These are phyloP conservation scores for Sporothrix brunneoviolacea DNA, from an alignment of 2,329 filamentous ascomycete species.

Conservation along the genomic window DNA sequence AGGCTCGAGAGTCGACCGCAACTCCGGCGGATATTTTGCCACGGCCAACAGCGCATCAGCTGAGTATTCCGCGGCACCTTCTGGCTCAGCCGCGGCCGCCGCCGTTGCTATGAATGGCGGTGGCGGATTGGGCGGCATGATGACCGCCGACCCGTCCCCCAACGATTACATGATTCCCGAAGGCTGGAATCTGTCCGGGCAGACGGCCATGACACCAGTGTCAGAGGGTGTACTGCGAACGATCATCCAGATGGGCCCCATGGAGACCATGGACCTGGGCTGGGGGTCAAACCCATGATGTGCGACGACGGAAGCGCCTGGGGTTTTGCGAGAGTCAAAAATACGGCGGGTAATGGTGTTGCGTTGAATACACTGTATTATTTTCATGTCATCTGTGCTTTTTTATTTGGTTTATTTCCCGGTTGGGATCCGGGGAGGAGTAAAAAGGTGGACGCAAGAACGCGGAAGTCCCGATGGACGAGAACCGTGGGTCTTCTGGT, in stretches of 20 bases:
- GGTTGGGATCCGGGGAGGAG: not conserved
- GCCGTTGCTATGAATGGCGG: not conserved
- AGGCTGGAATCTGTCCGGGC: constrained; percentile 38
- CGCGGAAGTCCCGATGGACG: not conserved
- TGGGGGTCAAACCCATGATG: constrained; percentile 34
- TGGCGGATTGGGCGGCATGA: constrained; percentile 9
- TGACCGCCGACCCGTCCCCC: constrained; percentile 26
- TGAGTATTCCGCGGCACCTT: constrained; percentile 23
- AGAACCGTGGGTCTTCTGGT: no score
- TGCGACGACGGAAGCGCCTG: no score
- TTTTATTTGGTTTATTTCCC: not conserved
- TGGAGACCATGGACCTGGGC: constrained; percentile 52
- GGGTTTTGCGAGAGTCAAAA: no score
- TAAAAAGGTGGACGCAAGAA: not conserved
- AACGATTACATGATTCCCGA: constrained; percentile 35
- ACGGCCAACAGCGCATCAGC: constrained; percentile 17
- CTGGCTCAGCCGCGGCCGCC: not conserved
- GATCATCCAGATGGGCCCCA: constrained; percentile 51
- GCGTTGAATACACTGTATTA: not conserved
- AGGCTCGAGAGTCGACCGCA: constrained; percentile 28
- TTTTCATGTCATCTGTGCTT: not conserved
- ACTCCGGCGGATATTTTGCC: constrained; percentile 33
- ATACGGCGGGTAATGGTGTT: no score
- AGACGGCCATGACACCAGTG: constrained; percentile 46
- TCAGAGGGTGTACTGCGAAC: constrained; percentile 51